A percentile compares a stretch with the other conserved stretches of the same genome.
Conservation (phyloP, 2,329 filamentous ascomycete genomes). For the Escovopsis sp. region DNA sequence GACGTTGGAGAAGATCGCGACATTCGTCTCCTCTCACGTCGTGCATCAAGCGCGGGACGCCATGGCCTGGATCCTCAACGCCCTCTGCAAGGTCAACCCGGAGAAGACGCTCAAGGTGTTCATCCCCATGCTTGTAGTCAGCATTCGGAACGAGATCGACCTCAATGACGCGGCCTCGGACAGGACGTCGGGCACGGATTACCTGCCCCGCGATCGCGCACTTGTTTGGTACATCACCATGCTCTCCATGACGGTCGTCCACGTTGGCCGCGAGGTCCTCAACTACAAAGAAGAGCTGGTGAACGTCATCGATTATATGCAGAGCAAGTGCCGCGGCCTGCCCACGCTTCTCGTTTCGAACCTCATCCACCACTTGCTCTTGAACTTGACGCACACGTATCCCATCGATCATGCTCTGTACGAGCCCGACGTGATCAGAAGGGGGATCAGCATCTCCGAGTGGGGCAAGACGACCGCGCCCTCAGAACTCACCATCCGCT, state of each 20-base stretch:
- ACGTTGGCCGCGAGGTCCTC: conserved; percentile 80
- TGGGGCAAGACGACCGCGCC: conserved; percentile 74
- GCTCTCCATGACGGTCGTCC: conserved; percentile 94
- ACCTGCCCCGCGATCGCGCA: conserved; percentile 79
- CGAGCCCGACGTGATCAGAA: conserved; percentile 56
- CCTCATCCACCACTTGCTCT: conserved; percentile 86
- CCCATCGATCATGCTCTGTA: conserved; percentile 80
- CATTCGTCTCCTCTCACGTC: conserved; percentile 85
- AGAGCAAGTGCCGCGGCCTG: conserved; percentile 82
- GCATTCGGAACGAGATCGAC: conserved; percentile 92
- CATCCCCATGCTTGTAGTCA: conserved; percentile 75
- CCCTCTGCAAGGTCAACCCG: conserved; percentile 87
- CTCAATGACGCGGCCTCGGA: conserved; percentile 93
- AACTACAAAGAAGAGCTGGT: conserved; percentile 81
- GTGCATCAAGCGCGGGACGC: conserved; percentile 94
- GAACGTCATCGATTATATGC: conserved; percentile 89
- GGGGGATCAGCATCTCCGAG: conserved; percentile 59
- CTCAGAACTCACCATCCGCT: conserved; percentile 65
- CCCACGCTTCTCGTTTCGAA: conserved; percentile 95
- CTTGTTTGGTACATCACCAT: conserved; percentile 96
- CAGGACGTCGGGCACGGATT: conserved; percentile 81
- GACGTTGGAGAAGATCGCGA: conserved; percentile 77
- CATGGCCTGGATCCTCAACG: conserved; percentile 97
- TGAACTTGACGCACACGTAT: conserved; percentile 90
- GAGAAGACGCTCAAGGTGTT: conserved; percentile 85